Evolutionary conservation across 495 filamentous ascomycete species (phyloP), one percentile per base, ranked within the genome.

Genomic region (Penicillium cosmopolitanum): DNA sequence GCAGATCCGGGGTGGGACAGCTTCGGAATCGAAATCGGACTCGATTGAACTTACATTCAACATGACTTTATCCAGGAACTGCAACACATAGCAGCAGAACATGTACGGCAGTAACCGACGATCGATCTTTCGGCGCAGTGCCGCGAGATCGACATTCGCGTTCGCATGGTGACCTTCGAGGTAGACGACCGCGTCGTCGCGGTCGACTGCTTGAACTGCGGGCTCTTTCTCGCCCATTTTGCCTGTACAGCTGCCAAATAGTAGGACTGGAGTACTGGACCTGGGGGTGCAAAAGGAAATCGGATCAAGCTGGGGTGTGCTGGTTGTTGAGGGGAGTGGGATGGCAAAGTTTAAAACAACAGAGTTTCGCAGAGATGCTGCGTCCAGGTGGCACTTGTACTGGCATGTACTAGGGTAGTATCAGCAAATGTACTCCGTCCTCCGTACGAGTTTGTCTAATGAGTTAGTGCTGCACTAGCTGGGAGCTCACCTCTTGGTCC

Each of bases 1-100:
- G 28, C 8, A 31, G 28, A 31, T 31, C 28, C 35, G 51, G 19
- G 18, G 28, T 42, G 34, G 18, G 34, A 52, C 23, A 25, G 34
- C 50, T 48, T 6, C 28, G 6, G 28, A 31, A 31, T 40, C 23
- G 3, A 6, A 38, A 18, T n/a, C n/a, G 7, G 16, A 42, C 15
- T 33, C n/a, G 44, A 67, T 67, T 57, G 19, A 25, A 63, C 67
- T 59, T 47, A 83, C 81, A 56, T 88, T 88, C 57, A 87, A 73
- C 54, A 85, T 78, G 44, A 87, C 81, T 71, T 89, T 89, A 68
- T 89, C 87, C 35, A 88, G 67, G 58, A 86, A 88, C 67, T 89
- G 86, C 75, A 89, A 74, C 13, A 80, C 78, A 66, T 88, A 89
- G 67, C 79, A 83, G 50, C 73, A 68, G 57, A 86, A 87, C 82